Evolutionary conservation across 2,329 filamentous ascomycete genomes (phyloP).

Genomic region (Fusarium sp.): DNA sequence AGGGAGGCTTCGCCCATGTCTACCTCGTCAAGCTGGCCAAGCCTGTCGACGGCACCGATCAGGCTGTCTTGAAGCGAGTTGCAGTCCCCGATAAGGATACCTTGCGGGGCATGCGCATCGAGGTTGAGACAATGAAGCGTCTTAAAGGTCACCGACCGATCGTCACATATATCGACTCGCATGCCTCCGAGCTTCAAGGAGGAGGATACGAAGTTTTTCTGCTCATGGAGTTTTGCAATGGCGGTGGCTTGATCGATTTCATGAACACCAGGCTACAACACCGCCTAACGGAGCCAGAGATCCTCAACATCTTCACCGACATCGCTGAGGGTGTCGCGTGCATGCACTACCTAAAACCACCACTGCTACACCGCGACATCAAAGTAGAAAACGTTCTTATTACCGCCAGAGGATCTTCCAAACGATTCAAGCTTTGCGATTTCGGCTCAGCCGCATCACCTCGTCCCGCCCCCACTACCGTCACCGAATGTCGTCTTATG

Average conservation of each 20-base stretch:
- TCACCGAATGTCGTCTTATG: slow-evolving; percentile 87
- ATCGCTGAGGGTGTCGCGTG: slow-evolving; percentile 95
- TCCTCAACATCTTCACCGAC: slow-evolving; percentile 95
- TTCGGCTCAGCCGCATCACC: slow-evolving; percentile 92
- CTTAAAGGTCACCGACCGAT: slow-evolving; percentile 96
- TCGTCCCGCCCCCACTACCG: slow-evolving; percentile 82
- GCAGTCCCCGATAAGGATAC: slow-evolving; percentile 96
- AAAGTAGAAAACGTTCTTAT: slow-evolving; percentile 99
- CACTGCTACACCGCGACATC: slow-evolving; percentile 89
- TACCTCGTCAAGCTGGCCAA: slow-evolving; percentile 90
- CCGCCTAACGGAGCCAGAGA: slow-evolving; percentile 95
- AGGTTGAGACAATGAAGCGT: slow-evolving; percentile 99
- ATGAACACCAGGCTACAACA: slow-evolving; percentile 99
- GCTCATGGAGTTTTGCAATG: slow-evolving; percentile 97
- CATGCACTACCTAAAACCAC: slow-evolving; percentile 98
- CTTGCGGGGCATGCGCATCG: slow-evolving; percentile 93
- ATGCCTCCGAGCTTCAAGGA: slow-evolving; percentile 90
- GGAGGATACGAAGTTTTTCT: slow-evolving; percentile 98
- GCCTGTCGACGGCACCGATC: slow-evolving; percentile 78
- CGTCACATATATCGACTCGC: slow-evolving; percentile 97
- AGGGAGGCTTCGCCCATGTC: slow-evolving; percentile 97
- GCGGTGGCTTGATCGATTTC: slow-evolving; percentile 96
- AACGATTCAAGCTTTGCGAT: slow-evolving; percentile 94
- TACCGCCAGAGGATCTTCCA: slow-evolving; percentile 68
- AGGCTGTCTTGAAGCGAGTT: slow-evolving; percentile 90